phyloP scores from a whole-genome alignment of 73 alveolate species.

The Stentor roeselii region DNA sequence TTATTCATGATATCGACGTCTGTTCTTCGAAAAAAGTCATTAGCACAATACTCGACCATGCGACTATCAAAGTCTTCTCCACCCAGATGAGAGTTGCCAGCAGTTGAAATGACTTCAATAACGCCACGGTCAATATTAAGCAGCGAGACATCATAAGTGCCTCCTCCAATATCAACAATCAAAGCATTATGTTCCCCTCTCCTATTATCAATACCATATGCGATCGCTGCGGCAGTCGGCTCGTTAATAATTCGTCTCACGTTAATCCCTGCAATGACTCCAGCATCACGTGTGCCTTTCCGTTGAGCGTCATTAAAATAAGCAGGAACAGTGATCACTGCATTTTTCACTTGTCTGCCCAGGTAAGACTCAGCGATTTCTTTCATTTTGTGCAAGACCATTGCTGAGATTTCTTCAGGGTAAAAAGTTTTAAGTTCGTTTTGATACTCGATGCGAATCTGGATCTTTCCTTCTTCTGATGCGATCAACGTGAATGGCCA shows the following conservation, averaged over 20 bases:
- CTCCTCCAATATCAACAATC: slow-evolving; percentile 85
- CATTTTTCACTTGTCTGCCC: slow-evolving; percentile 65
- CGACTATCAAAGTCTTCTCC: slow-evolving; percentile 96
- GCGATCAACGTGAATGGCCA: slow-evolving; percentile 92
- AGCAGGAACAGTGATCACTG: slow-evolving; percentile 87
- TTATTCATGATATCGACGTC: slow-evolving; percentile 70
- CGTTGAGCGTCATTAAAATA: slow-evolving; percentile 82
- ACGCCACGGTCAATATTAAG: slow-evolving; percentile 83
- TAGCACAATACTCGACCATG: slow-evolving; percentile 67
- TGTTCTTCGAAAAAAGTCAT: slow-evolving; percentile 67
- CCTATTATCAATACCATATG: slow-evolving; percentile 90
- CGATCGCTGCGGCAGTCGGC: slow-evolving; percentile 94
- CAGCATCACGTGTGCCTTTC: slow-evolving; percentile 75
- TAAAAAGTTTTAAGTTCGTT: slow-evolving; percentile 53
- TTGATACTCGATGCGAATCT: slow-evolving; percentile 65
- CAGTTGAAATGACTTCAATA: slow-evolving; percentile 85
- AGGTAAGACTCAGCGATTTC: slow-evolving; percentile 71
- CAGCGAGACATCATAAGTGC: slow-evolving; percentile 81
- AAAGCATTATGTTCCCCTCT: slow-evolving; percentile 75
- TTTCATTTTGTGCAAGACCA: slow-evolving; percentile 84
- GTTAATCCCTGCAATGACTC: slow-evolving; percentile 64
- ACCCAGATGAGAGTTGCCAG: slow-evolving; percentile 94
- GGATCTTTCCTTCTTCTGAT: slow-evolving; percentile 88
- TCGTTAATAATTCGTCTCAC: slow-evolving; percentile 74
- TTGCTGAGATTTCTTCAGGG: slow-evolving; percentile 94